Evolutionary conservation across 441 rosid species (phyloP), one percentile per base, ranked within the genome.

Genomic region (Corymbia calophylla): DNA sequence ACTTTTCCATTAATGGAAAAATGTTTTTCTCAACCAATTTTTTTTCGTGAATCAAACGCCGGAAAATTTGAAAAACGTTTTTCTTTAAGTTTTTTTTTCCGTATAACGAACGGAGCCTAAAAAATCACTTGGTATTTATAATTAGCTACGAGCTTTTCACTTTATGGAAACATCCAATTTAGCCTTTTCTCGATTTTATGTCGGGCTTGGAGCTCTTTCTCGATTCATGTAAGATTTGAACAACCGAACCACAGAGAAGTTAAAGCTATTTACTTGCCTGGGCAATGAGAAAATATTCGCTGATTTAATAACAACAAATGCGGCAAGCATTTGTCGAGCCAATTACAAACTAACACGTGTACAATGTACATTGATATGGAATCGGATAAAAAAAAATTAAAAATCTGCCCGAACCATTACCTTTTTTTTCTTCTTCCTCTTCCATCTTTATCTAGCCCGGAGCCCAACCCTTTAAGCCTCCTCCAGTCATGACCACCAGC

Each of bases 401-500:
- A 31, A 31, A 68, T 31, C 80, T 68, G 4, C 25, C 25, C 47
- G 1, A 21, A 9, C 25, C 25, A 4, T 9, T 9, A 31, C 12
- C 6, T 35, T 35, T 19, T 48, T 48, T 35, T 25, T 5, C 1
- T 18, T 32, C 15, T 70, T 70, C 15, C 48, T 18, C 12, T 19
- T 9, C 27, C 27, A 10, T 35, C 25, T 5, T 35, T 4, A 32
- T 25, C 23, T 32, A 66, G 39, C 39, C n/a, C 9, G 1, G 6
- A 7, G 70, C 35, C 35, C 7, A 2, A 17, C 23, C 44, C 32
- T 23, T 23, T 23, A 7, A 8, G 77, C 44, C 44, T 70, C 80
- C 80, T 70, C 47, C 25, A 2, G 8, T 9, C 0, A 3, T 18
- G 8, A 6, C 81, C 14, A 1, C 48, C 0, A 19, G 81, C 81